phyloP scores from a whole-genome alignment of 2,329 filamentous ascomycete genomes.

The Nemania diffusa region DNA sequence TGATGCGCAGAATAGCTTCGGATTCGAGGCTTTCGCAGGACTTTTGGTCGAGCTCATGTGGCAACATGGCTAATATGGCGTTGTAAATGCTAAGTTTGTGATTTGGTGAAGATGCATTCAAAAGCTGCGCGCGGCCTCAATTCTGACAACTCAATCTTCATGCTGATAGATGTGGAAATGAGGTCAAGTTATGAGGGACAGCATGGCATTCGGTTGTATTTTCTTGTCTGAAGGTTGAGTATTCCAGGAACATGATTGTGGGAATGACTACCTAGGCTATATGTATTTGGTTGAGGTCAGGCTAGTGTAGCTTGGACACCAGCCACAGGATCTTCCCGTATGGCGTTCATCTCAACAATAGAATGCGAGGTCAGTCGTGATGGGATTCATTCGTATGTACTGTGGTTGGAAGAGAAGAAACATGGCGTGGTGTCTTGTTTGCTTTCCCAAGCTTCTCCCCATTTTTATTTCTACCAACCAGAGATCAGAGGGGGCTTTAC shows the following conservation, averaged over 20 bases:
- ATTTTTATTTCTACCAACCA: neutral
- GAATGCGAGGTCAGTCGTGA: neutral
- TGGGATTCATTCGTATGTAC: neutral
- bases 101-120: slow-evolving; percentile 3
- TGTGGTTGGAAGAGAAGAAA: neutral
- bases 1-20: slow-evolving; percentile 3
- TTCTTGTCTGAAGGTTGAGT: neutral
- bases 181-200: neutral
- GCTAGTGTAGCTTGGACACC: too few species aligned
- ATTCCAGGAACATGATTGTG: neutral
- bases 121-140: slow-evolving; percentile 4
- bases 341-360: neutral
- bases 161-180: slow-evolving; percentile 1
- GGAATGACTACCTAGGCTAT: too few species aligned
- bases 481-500: neutral
- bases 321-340: too few species aligned
- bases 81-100: slow-evolving; percentile 4
- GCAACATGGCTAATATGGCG: slow-evolving; percentile 4
- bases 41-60: slow-evolving; percentile 4
- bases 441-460: neutral
- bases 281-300: too few species aligned
- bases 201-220: neutral
- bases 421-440: neutral
- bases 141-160: slow-evolving; percentile 3
- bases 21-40: slow-evolving; percentile 4